phyloP scores from a whole-genome alignment of 2,329 filamentous ascomycete species.

The Cytospora schulzeri region DNA sequence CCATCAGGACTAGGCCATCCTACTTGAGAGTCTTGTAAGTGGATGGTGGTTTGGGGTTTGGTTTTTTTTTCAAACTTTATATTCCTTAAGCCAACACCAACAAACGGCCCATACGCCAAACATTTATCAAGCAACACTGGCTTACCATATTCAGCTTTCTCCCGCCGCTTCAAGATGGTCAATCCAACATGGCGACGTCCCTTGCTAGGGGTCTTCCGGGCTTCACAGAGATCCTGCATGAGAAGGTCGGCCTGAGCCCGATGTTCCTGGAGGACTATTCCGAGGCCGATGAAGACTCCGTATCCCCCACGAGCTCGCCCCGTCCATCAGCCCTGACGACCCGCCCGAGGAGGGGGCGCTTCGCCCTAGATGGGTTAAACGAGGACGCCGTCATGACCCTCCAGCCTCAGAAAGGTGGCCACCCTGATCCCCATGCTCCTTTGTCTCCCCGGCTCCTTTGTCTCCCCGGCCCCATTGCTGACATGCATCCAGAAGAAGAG shows the following conservation, averaged over 20 bases:
- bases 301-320: constrained; percentile 23
- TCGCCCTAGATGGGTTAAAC: neutral
- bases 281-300: constrained; percentile 12
- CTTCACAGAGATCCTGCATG: constrained; percentile 12
- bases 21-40: constrained; percentile 27
- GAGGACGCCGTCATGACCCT: neutral
- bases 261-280: neutral
- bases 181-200: neutral
- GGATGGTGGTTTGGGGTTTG: no score
- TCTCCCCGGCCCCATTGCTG: neutral
- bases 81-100: neutral
- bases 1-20: neutral
- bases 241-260: constrained; percentile 9
- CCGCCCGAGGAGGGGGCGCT: neutral
- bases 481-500: neutral
- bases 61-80: neutral
- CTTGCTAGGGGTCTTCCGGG: neutral
- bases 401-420: neutral
- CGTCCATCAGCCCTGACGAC: constrained; percentile 12
- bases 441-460: no score
- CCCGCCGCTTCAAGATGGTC: neutral
- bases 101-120: neutral
- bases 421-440: neutral
- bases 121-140: neutral
- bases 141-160: constrained; percentile 16